Conservation (phyloP, 768 basidiomycete genomes). For the Floccularia luteovirens region DNA sequence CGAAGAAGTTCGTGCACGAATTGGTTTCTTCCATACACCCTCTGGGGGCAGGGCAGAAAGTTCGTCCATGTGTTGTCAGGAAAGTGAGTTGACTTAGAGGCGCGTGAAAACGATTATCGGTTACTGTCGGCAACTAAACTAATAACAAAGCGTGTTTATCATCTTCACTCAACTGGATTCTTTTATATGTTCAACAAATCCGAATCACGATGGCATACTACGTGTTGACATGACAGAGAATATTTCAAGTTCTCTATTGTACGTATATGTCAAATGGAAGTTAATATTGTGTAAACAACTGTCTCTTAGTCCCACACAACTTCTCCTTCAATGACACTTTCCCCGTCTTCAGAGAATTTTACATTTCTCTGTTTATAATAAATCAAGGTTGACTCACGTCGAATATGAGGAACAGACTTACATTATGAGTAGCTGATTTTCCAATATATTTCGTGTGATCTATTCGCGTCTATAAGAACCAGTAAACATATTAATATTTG, state of each 20-base stretch:
- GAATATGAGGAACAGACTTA: constrained; percentile 14
- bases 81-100: not conserved
- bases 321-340: constrained; percentile 57
- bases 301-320: constrained; percentile 32
- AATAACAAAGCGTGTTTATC: no score
- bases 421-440: constrained; percentile 45
- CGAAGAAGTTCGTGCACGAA: constrained; percentile 22
- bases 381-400: not conserved
- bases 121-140: constrained; percentile 1
- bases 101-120: not conserved
- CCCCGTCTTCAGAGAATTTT: constrained; percentile 74
- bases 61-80: constrained; percentile 23
- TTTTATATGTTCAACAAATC: no score
- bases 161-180: no score
- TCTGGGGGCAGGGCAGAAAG: constrained; percentile 32
- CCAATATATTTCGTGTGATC: constrained; percentile 86
- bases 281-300: no score
- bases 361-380: constrained; percentile 51
- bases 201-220: no score
- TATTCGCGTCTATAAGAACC: constrained; percentile 15
- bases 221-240: no score
- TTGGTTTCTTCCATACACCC: constrained; percentile 16
- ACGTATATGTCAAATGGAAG: no score
- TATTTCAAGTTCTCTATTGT: no score
- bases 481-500: constrained; percentile 2